Base-by-base conservation (phyloP, 225 moss, liverwort and hornwort genomes). In the Pleurozium schreberi region DNA sequence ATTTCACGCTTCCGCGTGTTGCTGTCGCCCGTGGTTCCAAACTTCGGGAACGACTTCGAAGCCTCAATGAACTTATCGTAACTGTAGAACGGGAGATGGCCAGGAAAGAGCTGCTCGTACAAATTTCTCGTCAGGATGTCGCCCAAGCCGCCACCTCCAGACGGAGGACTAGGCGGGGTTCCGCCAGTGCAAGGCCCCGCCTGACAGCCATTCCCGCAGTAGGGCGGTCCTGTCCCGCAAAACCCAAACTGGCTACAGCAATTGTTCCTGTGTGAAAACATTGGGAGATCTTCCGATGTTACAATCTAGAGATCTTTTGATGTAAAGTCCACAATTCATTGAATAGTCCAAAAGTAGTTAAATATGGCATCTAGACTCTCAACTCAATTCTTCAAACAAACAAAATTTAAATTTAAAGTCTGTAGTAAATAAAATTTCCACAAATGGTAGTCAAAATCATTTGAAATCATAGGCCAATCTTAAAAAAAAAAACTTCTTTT, bases 41-140 rank as follows among this genome's bases (percentile, higher is more conserved):
- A 93, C 34, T 86, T 7, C 28, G 94, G 91, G 52, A 91, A 94
- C 27, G 18, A 8, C 58, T 90, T 88, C 13, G 91, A 71, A 36
- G 94, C 94, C 75, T 89, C 71, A 14, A 94, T 88, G 74, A 94
- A 81, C 57, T 61, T 64, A 26, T 92, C 89, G 75, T 94, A 94
- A 9, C 73, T 69, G 90, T 90, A 94, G 86, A 94, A 94, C 28
- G 80, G 1, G 59, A 90, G 76, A 63, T 92, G 91, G 12, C 62
- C 18, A 20, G 93, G 88, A 26, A 93, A 94, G 81, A 93, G 60
- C 59, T 89, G 15, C 86, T 91, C 65, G 85, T 87, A 94, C 84
- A 91, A 66, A 36, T 28, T 50, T 50, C 26, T 73, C 15, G 94
- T 91, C 77, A 94, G 84, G 43, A 88, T 85, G 64, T 77, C 88